Conservation (phyloP, 2,329 filamentous ascomycete genomes). For the Monilinia fructigena region DNA sequence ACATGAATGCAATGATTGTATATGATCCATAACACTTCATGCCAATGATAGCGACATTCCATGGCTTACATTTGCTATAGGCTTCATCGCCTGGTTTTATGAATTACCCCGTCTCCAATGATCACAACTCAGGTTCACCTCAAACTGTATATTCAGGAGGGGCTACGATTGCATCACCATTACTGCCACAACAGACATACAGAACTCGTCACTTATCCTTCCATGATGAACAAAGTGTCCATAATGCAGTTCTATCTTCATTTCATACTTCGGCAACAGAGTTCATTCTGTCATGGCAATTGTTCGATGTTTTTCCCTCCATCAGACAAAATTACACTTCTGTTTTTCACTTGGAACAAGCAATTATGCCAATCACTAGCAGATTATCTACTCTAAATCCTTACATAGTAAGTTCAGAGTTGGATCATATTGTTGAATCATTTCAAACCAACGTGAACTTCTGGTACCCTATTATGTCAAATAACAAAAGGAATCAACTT, state of each 20-base stretch:
- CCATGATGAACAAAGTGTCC: slow-evolving; percentile 20
- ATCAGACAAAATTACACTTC: slow-evolving; percentile 46
- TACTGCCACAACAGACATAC: not conserved
- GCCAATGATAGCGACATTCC: not conserved
- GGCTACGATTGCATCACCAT: not conserved
- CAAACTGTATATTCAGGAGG: slow-evolving; percentile 6
- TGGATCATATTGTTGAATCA: slow-evolving; percentile 45
- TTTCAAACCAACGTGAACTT: slow-evolving; percentile 52
- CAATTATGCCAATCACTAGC: slow-evolving; percentile 42
- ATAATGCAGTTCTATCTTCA: slow-evolving; percentile 51
- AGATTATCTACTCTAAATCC: slow-evolving; percentile 44
- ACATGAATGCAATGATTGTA: slow-evolving; percentile 41
- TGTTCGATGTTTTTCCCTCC: slow-evolving; percentile 48
- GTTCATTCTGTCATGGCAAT: slow-evolving; percentile 52
- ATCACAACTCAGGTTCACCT: slow-evolving; percentile 12
- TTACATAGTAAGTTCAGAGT: slow-evolving; percentile 45
- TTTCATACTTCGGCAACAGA: slow-evolving; percentile 53
- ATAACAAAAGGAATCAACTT: slow-evolving; percentile 38
- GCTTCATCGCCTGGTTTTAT: slow-evolving; percentile 10
- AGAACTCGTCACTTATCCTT: slow-evolving; percentile 9
- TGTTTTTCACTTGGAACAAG: slow-evolving; percentile 50
- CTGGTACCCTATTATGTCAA: slow-evolving; percentile 53
- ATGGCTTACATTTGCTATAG: slow-evolving; percentile 8
- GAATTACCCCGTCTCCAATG: not conserved
- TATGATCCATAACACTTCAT: not conserved